Evolutionary conservation across 768 basidiomycete species (phyloP), one percentile per base, ranked within the genome.

Genomic region (Lactarius hengduanensis): DNA sequence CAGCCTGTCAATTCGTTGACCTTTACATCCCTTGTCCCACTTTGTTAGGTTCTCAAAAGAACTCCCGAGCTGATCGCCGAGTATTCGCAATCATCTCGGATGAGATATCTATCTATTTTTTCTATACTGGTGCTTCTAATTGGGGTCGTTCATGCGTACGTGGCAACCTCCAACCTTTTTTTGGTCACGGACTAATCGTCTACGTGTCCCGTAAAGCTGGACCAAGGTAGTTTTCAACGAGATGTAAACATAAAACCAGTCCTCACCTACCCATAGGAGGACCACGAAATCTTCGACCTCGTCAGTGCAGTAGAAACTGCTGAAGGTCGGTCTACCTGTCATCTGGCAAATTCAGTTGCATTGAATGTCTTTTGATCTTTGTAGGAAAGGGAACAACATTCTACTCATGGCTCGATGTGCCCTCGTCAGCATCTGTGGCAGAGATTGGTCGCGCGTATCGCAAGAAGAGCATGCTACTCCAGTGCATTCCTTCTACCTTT

Each of bases 261-360:
- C 8, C 18, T 38, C 6, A 41, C 4, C 13, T 30, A 28, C 55
- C 16, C 4, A 8, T 45, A 94, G 90, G 91, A 96, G 78, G 95
- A 98, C 79, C 85, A 97, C 80, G 95, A 98, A 77, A 96, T 98
- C 43, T 98, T 98, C 73, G 96, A 97, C 78, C 83, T 97, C 16
- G 94, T 96, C 65, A 84, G 85, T 69, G 91, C 84, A 22, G 75
- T 98, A 26, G 89, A 96, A 76, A 80, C 79, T 3, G 80, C 92
- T 2, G 96, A 97, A 80, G 94, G 94, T 81, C 60, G 60, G 79
- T 54, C 38, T 32, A 45, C 13, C 13, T 26, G 38, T 47, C 32
- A 36, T 32, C 36, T 45, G 54, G 59, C 41, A 11, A 34, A 32
- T 45, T 15, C 10, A 38, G 16, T 7, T 7, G 38, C 30, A 9